Conservation (phyloP, 106 monocot species). For the Dendrobium nobile region DNA sequence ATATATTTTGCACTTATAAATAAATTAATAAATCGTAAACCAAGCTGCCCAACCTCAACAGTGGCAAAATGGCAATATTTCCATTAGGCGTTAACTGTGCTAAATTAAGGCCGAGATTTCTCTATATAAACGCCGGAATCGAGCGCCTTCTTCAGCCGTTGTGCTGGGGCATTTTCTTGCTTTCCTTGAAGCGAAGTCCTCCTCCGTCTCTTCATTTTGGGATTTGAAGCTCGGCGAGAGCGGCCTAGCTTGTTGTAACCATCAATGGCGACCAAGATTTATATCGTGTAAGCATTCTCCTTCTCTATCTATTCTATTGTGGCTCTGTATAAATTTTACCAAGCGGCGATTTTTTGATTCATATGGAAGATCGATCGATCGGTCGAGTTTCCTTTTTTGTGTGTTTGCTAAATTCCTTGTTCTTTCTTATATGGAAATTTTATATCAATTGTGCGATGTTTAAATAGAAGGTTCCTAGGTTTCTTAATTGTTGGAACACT, state of each 20-base stretch:
- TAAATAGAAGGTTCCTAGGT: not conserved
- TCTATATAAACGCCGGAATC: not conserved
- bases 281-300: not conserved
- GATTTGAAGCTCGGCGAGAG: not conserved
- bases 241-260: not conserved
- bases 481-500: not conserved
- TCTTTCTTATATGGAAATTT: not conserved
- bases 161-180: not conserved
- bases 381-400: not conserved
- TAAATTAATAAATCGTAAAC: no score
- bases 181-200: not conserved
- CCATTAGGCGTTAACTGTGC: no score
- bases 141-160: not conserved
- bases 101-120: not conserved
- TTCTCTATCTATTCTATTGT: not conserved
- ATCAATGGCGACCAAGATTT: constrained; percentile 2
- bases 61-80: no score
- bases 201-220: not conserved
- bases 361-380: not conserved
- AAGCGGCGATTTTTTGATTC: not conserved
- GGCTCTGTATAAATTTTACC: not conserved
- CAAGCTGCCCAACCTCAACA: no score
- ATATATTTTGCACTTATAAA: no score
- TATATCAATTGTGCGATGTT: not conserved
- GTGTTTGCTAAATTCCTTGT: not conserved